Evolutionary conservation across 2,329 filamentous ascomycete species (phyloP), one percentile per base, ranked within the genome.

Genomic region (Elsinoe arachidis): DNA sequence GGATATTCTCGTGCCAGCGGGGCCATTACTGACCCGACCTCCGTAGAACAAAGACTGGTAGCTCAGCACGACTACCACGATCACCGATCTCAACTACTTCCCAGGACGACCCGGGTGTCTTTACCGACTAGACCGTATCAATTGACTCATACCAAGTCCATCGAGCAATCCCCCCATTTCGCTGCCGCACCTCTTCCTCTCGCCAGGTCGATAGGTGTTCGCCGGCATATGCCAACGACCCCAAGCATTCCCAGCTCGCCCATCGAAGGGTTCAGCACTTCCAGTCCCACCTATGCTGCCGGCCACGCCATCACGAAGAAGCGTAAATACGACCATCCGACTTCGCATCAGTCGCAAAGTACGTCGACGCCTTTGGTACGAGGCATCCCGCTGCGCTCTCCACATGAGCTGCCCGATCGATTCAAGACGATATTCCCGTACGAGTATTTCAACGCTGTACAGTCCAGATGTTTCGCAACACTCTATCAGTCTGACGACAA

Each of bases 391-490:
- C 76, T 87, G 12, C 72, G 87, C 14, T 76, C 82, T 12, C 75
- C 79, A 1, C 74, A 80, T 59, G 76, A 79, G 10, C 73, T 93
- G 1, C 85, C 88, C 1, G 85, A 91, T 70, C 80, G 79, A 37
- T 82, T 90, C 62, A 81, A 83, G 19, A 72, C 80, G 1, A 68
- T 92, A 0, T 95, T 93, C 64, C 79, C 83, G 0, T 93, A 87
- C 62, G 79, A 83, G 1, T 70, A 86, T 0, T 90, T 95, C 73
- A 95, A 95, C 67, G 87, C 85, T 5, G 80, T 92, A 0, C 89
- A 95, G 65, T 93, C 89, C 0, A 89, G 85, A 66, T 90, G 86
- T 64, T 93, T 92, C 63, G 68, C 78, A 0, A 68, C 76, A 0
- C 77, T 88, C 0, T 92, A 88, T 67, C 73, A 77, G 5, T 81